Base-by-base conservation (phyloP, 176 grass and related monocot genomes). In the Phoenix roebelenii region DNA sequence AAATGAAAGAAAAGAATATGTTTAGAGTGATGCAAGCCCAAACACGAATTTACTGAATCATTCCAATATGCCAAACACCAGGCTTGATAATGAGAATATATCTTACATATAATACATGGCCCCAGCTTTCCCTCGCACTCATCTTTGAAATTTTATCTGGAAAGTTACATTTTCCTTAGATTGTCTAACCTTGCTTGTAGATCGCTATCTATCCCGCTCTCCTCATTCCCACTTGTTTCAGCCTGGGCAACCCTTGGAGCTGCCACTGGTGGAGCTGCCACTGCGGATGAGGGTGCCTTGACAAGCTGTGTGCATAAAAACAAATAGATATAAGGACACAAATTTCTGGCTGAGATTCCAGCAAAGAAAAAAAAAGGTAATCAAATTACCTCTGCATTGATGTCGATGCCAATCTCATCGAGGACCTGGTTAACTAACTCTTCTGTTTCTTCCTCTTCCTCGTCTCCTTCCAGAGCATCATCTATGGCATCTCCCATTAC, bases 381-480 rank as follows among this genome's bases (percentile, higher is more conserved):
- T 56, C 15, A 6, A 9, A 25, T 6, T 81, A 94, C 89, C 84
- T 94, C 83, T 14, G 77, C 70, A 60, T 93, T 88, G 32, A 93
- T 24, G 61, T 93, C 80, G 0, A 93, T 76, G 50, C 89, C 89
- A 12, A 93, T 93, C 69, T 93, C 84, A 0, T 93, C 89, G 4
- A 93, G 83, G 65, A 93, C 89, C 22, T 93, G 89, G 77, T 4
- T 93, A 3, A 88, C 84, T 0, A 93, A 73, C n/a, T 88, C 84
- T 63, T 93, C 89, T 29, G 89, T 84, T 76, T 93, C 89, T 51
- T 84, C 84, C 50, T 93, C 89, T 39, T 93, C 89, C 58, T 87
- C 88, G 0, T 87, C 80, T 10, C 89, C 84, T 49, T 93, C 89
- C 77, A 93, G 57, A 2, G 83, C 80, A 3, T 93, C 89, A 22